A percentile compares a stretch with the other conserved stretches of the same genome.
Conservation (phyloP, 768 basidiomycete genomes). For the Paxillus involutus region DNA sequence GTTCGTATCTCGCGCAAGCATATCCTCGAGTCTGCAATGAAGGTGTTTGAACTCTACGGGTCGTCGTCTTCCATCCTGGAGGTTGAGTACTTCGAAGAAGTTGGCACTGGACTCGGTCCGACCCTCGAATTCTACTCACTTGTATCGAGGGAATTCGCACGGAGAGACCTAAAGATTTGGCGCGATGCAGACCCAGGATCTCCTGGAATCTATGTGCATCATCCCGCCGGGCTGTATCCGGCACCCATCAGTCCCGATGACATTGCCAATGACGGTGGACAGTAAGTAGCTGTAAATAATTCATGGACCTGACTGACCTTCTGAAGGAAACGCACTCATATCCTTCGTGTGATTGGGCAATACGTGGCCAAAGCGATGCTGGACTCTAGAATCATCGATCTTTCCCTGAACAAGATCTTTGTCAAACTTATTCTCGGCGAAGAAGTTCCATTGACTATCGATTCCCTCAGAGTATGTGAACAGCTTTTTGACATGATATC, state of each 20-base stretch:
- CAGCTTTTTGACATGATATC: neutral
- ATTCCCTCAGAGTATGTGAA: conserved; percentile 72
- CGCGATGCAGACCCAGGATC: conserved; percentile 72
- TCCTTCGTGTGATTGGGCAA: conserved; percentile 89
- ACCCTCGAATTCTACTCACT: conserved; percentile 99
- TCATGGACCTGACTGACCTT: conserved; percentile 1
- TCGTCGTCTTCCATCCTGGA: conserved; percentile 92
- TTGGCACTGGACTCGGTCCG: conserved; percentile 95
- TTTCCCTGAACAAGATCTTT: conserved; percentile 95
- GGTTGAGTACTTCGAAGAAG: conserved; percentile 98
- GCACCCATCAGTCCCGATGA: conserved; percentile 75
- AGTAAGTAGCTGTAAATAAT: conserved; percentile 45
- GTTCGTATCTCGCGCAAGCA: conserved; percentile 95
- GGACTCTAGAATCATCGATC: conserved; percentile 95
- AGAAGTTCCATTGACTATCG: conserved; percentile 78
- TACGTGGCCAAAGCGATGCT: conserved; percentile 97
- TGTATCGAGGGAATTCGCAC: conserved; percentile 92
- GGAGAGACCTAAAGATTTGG: conserved; percentile 89
- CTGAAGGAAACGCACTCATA: conserved; percentile 75
- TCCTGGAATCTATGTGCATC: conserved; percentile 72
- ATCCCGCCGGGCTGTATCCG: conserved; percentile 86
- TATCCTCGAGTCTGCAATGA: conserved; percentile 93
- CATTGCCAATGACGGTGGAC: conserved; percentile 68
- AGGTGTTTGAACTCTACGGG: conserved; percentile 95
- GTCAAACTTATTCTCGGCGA: conserved; percentile 87